Evolutionary conservation across 257 asterid species (phyloP).

Genomic region (Solanum clarkiae): DNA sequence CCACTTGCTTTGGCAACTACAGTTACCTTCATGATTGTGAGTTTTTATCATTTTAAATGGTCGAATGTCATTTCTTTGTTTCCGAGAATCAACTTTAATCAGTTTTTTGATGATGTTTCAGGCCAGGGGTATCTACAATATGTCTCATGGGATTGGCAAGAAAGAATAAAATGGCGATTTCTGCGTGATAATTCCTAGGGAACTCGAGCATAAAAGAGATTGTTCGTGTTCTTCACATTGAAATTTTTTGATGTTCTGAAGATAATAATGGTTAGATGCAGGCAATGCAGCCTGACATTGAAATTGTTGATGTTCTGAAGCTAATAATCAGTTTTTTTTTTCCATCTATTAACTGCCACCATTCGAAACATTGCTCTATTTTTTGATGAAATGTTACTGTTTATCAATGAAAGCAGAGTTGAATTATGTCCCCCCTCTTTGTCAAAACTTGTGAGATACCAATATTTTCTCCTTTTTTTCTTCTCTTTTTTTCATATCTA

Average conservation of each 20-base stretch:
- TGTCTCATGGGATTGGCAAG: constrained; percentile 84
- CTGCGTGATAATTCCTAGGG: background rate
- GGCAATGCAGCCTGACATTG: background rate
- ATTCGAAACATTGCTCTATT: background rate
- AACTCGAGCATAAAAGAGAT: background rate
- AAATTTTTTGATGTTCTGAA: background rate
- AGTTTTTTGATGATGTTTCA: constrained; percentile 5
- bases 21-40: constrained; percentile 44
- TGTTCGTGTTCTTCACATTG: background rate
- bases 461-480: too few relatives aligned
- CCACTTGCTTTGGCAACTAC: constrained; percentile 58
- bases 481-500: too few relatives aligned
- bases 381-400: background rate
- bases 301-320: background rate
- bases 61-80: background rate
- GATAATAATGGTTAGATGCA: background rate
- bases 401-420: background rate
- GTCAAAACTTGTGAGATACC: background rate
- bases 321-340: background rate
- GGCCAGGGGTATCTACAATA: constrained; percentile 66
- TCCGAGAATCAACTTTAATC: background rate
- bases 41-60: constrained; percentile 2
- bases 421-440: background rate
- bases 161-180: constrained; percentile 29
- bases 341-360: background rate